Base-by-base conservation (phyloP, 2,329 filamentous ascomycete species). In the Chaetomium strumarium region DNA sequence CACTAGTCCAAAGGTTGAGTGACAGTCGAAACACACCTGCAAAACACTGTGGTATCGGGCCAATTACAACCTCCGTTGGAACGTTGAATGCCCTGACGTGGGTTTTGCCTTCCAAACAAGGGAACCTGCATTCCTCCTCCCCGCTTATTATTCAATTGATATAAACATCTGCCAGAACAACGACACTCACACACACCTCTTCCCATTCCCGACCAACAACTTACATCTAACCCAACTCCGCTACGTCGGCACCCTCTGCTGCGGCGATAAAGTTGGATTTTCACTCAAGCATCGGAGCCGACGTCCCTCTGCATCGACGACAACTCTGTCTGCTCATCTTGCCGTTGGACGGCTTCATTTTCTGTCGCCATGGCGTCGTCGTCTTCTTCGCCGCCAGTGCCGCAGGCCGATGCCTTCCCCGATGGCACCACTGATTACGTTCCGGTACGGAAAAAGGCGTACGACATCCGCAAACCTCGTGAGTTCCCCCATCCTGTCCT, bases 381-480 rank as follows among this genome's bases (percentile, higher is more conserved):
- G 50, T 70, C 73, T 33, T 64, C 34, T 5, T n/a, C 33, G 33
- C 13, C 33, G 52, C 62, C 69, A 54, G 67, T 68, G 60, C 46
- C 55, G 58, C 66, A 72, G 67, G 70, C 72, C 56, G 66, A 70
- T 56, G 67, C 70, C 64, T 71, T 75, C 58, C 68, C 72, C 29
- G 78, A 81, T 63, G 78, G 77, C 68, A 80, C 77, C 46, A 75
- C 72, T 56, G 78, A 81, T 61, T 78, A 79, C 67, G 71, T 76
- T 62, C 77, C 77, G 55, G 68, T 75, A 43, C 75, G 76, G 45
- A 58, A 62, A 50, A 75, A 72, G 66, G 70, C 70, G 61, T 70
- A 72, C 60, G 79, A 83, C 55, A 40, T 68, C 53, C 75, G 85
- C 75, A 95, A 95, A 75, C 80, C 85, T 65, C 90, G 60, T 62